Percentiles rank a stretch among this genome's conserved stretches.
These are phyloP conservation scores for Camellia sinensis DNA, from an alignment of 148 eudicot species.

Conservation along the genomic window DNA sequence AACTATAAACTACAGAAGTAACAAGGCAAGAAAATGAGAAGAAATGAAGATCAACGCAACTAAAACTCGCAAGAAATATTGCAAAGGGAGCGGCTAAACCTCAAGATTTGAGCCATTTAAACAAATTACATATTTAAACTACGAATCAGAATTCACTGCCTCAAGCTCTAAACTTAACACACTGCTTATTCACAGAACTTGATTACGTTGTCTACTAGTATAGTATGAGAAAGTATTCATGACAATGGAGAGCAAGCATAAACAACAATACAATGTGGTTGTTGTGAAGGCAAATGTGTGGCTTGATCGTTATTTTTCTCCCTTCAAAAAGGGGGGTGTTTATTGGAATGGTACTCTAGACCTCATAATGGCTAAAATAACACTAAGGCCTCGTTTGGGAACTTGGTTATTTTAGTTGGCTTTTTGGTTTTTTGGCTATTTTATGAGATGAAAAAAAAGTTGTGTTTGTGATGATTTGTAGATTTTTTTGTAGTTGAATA, in stretches of 20 bases:
- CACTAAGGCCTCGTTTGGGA: background rate
- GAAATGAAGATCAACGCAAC: too few species aligned
- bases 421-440: too few species aligned
- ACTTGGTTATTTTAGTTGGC: too few species aligned
- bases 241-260: background rate
- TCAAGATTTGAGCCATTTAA: background rate
- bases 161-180: background rate
- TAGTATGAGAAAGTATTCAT: background rate
- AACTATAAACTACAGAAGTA: too few species aligned
- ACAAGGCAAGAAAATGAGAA: too few species aligned
- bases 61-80: too few species aligned
- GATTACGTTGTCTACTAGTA: background rate
- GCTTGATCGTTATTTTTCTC: too few species aligned
- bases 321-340: background rate
- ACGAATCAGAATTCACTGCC: background rate
- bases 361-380: background rate
- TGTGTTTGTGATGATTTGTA: too few species aligned
- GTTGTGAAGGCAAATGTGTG: too few species aligned
- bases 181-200: background rate
- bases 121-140: background rate
- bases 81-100: background rate
- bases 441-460: too few species aligned
- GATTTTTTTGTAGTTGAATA: too few species aligned
- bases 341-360: background rate
- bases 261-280: background rate